Percentiles rank a stretch among this genome's conserved stretches.
Conservation (phyloP, 1,139 yeast genomes). For the Debaryomycetaceae sp. region DNA sequence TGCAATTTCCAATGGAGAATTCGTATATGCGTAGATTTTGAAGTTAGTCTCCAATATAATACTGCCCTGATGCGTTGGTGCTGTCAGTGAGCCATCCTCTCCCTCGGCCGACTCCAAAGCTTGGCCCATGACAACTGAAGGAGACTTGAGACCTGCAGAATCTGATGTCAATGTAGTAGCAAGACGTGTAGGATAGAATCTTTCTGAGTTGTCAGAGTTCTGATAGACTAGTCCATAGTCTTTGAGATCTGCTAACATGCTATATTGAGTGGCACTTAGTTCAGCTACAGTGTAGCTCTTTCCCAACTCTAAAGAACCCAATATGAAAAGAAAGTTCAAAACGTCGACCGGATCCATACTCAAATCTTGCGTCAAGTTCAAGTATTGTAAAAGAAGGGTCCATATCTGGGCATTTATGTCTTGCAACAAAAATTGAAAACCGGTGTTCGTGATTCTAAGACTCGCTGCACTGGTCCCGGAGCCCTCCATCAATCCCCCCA, state of each 20-base stretch:
- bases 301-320: constrained; percentile 90
- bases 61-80: constrained; percentile 49
- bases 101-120: constrained; percentile 38
- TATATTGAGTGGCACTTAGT: constrained; percentile 74
- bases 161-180: constrained; percentile 93
- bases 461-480: constrained; percentile 30
- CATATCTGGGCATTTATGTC: constrained; percentile 94
- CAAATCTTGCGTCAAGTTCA: constrained; percentile 77
- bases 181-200: constrained; percentile 86
- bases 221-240: constrained; percentile 93
- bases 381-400: constrained; percentile 84
- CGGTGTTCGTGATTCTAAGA: constrained; percentile 79
- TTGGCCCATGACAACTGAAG: constrained; percentile 66
- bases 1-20: constrained; percentile 93
- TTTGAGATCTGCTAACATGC: constrained; percentile 83
- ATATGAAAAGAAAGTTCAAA: constrained; percentile 83
- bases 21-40: constrained; percentile 89
- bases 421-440: constrained; percentile 89
- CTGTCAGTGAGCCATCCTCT: constrained; percentile 13
- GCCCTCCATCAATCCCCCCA: constrained; percentile 84
- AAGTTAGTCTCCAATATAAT: constrained; percentile 91
- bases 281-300: constrained; percentile 73
- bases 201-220: constrained; percentile 52
- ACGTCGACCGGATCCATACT: constrained; percentile 97
- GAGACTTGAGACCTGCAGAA: constrained; percentile 62